phyloP scores from a whole-genome alignment of 2,329 filamentous ascomycete species.

The Lecanicillium sp. region DNA sequence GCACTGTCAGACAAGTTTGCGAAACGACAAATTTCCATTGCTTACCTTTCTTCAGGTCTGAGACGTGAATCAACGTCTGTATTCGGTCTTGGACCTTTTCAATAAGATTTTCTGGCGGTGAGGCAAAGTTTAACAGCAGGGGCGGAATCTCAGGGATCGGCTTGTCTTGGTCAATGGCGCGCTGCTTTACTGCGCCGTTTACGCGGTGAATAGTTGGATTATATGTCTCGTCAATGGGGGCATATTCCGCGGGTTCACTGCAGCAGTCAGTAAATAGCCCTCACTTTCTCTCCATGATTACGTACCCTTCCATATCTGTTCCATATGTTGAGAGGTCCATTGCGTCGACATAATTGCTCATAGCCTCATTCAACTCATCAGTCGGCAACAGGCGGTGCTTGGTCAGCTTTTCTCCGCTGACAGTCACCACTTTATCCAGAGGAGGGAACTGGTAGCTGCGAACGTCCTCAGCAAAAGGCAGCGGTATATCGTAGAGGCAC shows the following conservation, averaged over 20 bases:
- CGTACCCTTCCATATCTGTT: slow-evolving; percentile 67
- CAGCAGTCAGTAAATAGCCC: slow-evolving; percentile 10
- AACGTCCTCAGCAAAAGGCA: slow-evolving; percentile 91
- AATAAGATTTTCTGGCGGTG: slow-evolving; percentile 61
- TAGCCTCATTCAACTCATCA: slow-evolving; percentile 65
- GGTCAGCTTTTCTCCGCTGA: slow-evolving; percentile 72
- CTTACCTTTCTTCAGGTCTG: slow-evolving; percentile 76
- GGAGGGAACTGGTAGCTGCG: slow-evolving; percentile 88
- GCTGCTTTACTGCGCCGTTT: slow-evolving; percentile 74
- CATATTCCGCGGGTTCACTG: slow-evolving; percentile 56
- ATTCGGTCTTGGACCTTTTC: slow-evolving; percentile 50
- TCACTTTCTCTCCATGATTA: not conserved
- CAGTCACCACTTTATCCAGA: slow-evolving; percentile 76
- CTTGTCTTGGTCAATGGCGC: slow-evolving; percentile 66
- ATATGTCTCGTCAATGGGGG: slow-evolving; percentile 72
- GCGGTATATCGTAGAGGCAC: slow-evolving; percentile 79
- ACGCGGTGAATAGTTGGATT: slow-evolving; percentile 84
- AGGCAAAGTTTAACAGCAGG: slow-evolving; percentile 63
- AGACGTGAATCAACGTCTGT: slow-evolving; percentile 56
- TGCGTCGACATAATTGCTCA: slow-evolving; percentile 85
- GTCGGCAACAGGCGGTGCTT: slow-evolving; percentile 79
- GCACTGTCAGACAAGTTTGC: slow-evolving; percentile 11
- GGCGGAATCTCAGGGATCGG: slow-evolving; percentile 54
- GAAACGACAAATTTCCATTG: not conserved
- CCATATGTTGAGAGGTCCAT: slow-evolving; percentile 78